Percentiles rank a stretch among this genome's conserved stretches.
Conservation (phyloP, 192 early-diverging fungal genomes). For the Dispira simplex region DNA sequence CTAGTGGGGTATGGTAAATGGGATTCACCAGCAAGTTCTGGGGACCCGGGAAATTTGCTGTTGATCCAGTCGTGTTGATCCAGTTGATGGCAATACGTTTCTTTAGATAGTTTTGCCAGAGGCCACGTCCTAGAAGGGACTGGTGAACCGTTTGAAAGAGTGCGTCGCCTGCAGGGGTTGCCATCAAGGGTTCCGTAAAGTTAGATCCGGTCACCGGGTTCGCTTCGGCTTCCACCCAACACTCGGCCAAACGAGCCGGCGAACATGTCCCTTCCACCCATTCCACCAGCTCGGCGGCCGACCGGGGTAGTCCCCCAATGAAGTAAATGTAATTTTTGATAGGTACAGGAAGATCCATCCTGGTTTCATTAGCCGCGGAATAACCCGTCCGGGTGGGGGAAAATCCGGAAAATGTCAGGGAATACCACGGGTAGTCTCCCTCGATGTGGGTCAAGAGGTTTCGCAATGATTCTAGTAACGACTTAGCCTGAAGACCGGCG, state of each 20-base stretch:
- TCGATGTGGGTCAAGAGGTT: slow-evolving; percentile 3
- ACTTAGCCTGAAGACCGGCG: neutral
- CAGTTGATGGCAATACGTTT: slow-evolving; percentile 1
- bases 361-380: neutral
- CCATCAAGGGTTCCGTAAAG: neutral
- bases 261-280: neutral
- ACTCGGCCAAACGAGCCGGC: neutral
- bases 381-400: neutral
- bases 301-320: neutral
- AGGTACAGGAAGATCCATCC: neutral
- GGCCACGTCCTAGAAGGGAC: neutral
- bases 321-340: neutral
- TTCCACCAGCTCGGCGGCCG: neutral
- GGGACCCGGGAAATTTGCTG: no score
- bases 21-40: no score
- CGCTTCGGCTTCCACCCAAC: neutral
- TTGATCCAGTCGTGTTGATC: neutral
- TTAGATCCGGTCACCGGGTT: neutral
- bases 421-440: slow-evolving; percentile 1
- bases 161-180: no score
- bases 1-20: no score
- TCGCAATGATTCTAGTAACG: neutral
- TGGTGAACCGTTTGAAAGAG: no score
- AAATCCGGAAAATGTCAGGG: neutral
- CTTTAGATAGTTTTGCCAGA: slow-evolving; percentile 2